Evolutionary conservation across 768 basidiomycete species (phyloP).

Genomic region (Auricularia heimuer): DNA sequence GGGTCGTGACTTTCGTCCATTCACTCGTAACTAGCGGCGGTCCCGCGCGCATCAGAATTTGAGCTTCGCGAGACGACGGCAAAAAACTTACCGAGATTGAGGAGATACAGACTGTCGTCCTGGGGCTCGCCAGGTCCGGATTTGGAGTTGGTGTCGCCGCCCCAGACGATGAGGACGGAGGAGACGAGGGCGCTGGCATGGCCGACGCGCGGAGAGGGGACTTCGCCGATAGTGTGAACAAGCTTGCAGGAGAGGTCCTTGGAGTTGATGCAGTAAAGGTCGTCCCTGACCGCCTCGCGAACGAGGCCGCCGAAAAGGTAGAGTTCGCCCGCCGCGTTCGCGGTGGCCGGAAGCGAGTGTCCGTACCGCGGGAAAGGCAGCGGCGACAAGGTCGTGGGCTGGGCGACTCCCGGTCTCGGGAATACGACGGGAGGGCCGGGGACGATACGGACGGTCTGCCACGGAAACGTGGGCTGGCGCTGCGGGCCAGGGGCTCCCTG

Average conservation of each 20-base stretch:
- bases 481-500: constrained; percentile 14
- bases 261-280: constrained; percentile 84
- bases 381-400: constrained; percentile 63
- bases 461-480: constrained; percentile 64
- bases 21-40: constrained; percentile 67
- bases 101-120: constrained; percentile 87
- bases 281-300: constrained; percentile 79
- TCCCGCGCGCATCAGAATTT: background rate
- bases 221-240: constrained; percentile 79
- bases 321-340: constrained; percentile 77
- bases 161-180: constrained; percentile 95
- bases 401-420: constrained; percentile 51
- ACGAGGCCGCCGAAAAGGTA: constrained; percentile 97
- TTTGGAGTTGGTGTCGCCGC: constrained; percentile 79
- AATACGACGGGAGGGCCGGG: constrained; percentile 60
- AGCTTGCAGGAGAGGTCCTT: constrained; percentile 70
- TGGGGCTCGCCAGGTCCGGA: constrained; percentile 59
- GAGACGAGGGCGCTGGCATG: constrained; percentile 94
- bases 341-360: constrained; percentile 74
- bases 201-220: constrained; percentile 86
- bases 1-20: constrained; percentile 82
- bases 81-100: constrained; percentile 75
- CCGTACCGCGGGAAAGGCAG: constrained; percentile 96
- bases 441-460: constrained; percentile 66
- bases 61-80: background rate